phyloP scores from a whole-genome alignment of 352 stramenopile species.

The Thraustochytrium striatum region DNA sequence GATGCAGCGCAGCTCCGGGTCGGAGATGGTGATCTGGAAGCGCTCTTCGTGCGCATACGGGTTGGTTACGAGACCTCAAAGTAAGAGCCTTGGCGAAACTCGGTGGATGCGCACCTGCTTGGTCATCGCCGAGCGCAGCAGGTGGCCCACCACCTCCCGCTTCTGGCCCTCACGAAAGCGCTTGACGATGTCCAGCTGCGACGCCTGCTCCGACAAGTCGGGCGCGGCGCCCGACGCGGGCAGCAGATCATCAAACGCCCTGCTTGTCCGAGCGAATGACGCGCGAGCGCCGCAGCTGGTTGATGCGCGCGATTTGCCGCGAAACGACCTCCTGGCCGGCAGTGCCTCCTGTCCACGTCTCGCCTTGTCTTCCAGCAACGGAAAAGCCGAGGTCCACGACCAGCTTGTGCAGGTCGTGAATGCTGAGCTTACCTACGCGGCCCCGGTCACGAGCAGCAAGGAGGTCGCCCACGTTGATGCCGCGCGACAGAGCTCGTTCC shows the following conservation, averaged over 20 bases:
- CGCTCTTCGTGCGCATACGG: slow-evolving; percentile 82
- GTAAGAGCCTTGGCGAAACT: slow-evolving; percentile 69
- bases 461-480: neutral
- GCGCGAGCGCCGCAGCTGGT: neutral
- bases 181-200: slow-evolving; percentile 69
- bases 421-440: slow-evolving; percentile 12
- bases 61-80: slow-evolving; percentile 82
- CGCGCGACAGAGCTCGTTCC: neutral
- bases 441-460: neutral
- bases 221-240: neutral
- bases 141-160: slow-evolving; percentile 79
- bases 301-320: neutral
- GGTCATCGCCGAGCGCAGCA: slow-evolving; percentile 80
- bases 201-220: neutral
- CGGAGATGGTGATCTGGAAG: slow-evolving; percentile 75
- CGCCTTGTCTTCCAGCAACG: neutral
- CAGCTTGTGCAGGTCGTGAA: neutral
- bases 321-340: neutral
- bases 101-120: slow-evolving; percentile 70
- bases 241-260: neutral
- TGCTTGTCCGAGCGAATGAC: slow-evolving; percentile 15
- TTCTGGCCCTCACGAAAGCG: slow-evolving; percentile 89
- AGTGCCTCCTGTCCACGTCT: neutral
- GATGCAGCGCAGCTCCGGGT: slow-evolving; percentile 70
- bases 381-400: slow-evolving; percentile 31